Evolutionary conservation across 2,329 filamentous ascomycete genomes (phyloP).

Genomic region (Arthrocladium fulminans): DNA sequence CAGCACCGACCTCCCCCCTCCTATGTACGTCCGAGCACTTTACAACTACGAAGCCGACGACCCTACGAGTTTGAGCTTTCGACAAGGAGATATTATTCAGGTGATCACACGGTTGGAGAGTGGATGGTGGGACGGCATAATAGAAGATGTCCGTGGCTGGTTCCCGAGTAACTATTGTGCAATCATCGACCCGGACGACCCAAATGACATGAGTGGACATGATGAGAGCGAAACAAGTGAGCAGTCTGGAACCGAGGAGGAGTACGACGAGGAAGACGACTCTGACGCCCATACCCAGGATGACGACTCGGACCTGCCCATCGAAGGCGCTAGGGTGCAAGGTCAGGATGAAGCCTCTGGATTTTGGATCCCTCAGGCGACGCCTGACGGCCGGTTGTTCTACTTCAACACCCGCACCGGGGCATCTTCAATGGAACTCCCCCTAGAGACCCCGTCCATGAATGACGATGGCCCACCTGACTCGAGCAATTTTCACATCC

Average conservation of each 20-base stretch:
- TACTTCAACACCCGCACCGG: constrained; percentile 98
- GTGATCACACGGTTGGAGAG: constrained; percentile 97
- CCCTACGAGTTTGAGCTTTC: constrained; percentile 91
- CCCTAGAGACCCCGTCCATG: constrained; percentile 76
- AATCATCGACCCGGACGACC: constrained; percentile 68
- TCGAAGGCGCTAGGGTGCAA: constrained; percentile 55
- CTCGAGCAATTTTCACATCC: constrained; percentile 77
- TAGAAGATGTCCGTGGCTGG: constrained; percentile 94
- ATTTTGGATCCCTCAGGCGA: constrained; percentile 98
- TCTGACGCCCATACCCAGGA: constrained; percentile 60
- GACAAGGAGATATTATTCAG: constrained; percentile 93
- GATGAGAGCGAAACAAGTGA: constrained; percentile 46
- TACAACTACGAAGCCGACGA: constrained; percentile 99
- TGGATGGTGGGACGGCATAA: constrained; percentile 98
- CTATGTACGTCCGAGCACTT: constrained; percentile 81
- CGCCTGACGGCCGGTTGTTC: constrained; percentile 81
- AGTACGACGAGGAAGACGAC: constrained; percentile 56
- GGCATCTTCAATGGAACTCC: constrained; percentile 87
- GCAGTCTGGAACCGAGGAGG: constrained; percentile 48
- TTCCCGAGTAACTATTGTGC: constrained; percentile 99
- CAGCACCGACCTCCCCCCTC: constrained; percentile 32
- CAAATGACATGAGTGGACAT: constrained; percentile 48
- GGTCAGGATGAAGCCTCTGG: constrained; percentile 73
- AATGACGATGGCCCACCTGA: constrained; percentile 81
- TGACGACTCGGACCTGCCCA: constrained; percentile 51